phyloP scores from a whole-genome alignment of 176 grass and related monocot species.

The Juncus inflexus region DNA sequence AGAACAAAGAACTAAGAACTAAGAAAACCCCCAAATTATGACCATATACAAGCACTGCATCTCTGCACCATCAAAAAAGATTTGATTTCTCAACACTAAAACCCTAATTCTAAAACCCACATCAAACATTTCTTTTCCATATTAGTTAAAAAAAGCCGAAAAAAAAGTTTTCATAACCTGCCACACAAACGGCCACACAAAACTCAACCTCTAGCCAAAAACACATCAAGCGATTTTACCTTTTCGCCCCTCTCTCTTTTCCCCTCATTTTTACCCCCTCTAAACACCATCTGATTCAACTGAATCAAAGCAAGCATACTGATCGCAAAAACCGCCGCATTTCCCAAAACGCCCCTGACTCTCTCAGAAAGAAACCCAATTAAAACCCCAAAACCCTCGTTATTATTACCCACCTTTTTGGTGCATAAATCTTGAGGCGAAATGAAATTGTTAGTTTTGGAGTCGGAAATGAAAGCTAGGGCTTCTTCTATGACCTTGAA shows the following conservation, averaged over 20 bases:
- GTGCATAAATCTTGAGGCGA: constrained; percentile 42
- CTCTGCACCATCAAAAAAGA: neutral
- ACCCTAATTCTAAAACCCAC: constrained; percentile 16
- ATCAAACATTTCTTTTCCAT: neutral
- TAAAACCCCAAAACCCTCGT: constrained; percentile 43
- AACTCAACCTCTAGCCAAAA: constrained; percentile 58
- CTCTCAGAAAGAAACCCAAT: constrained; percentile 45
- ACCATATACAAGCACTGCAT: constrained; percentile 23
- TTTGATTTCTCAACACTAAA: constrained; percentile 26
- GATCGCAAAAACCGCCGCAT: constrained; percentile 62
- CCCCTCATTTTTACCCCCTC: constrained; percentile 30
- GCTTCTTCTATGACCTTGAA: constrained; percentile 73
- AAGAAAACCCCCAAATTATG: constrained; percentile 17
- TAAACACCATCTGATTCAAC: constrained; percentile 56
- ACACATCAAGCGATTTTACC: constrained; percentile 57
- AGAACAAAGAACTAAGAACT: neutral
- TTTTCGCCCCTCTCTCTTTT: constrained; percentile 32
- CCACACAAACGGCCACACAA: neutral
- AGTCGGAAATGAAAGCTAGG: constrained; percentile 61
- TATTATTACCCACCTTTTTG: constrained; percentile 27
- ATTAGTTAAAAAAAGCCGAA: neutral
- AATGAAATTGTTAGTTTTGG: constrained; percentile 38
- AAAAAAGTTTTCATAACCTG: constrained; percentile 1
- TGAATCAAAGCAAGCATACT: constrained; percentile 76
- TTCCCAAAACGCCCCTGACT: constrained; percentile 50